Evolutionary conservation across 2,329 filamentous ascomycete species (phyloP), one percentile per base, ranked within the genome.

Genomic region (Hymenoscyphus linearis): DNA sequence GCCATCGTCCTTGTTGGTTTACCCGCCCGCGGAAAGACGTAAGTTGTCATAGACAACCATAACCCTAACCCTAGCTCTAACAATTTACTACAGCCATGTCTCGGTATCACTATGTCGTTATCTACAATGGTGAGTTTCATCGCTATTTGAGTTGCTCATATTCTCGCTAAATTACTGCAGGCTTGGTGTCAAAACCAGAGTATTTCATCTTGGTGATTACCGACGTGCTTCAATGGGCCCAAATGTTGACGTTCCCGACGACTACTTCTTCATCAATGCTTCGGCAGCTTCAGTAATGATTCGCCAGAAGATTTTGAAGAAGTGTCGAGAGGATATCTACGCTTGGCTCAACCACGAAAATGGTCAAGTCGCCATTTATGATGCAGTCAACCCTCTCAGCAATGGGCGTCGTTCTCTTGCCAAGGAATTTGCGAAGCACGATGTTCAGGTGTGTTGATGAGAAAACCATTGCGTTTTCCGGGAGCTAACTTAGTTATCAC

Each of bases 131-230:
- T 88, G 76, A 80, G 74, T 59, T 13, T 3, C 22, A 14, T 35
- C 31, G 4, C 6, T 18, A n/a, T 16, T 36, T 26, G 14, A 31
- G 1, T 12, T 47, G 3, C 35, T 16, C 12, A 22, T 58, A 50
- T 9, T n/a, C 31, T 10, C 13, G 18, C 60, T 64, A 62, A 59
- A 25, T 61, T 58, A 52, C 54, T 9, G 47, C 64, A 89, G 86
- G 95, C 84, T 99, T 44, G 95, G 95, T 65, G 95, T 99, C 62
- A 99, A 99, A 79, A 98, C 95, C 36, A 89, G 93, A 68, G 96
- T 98, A 69, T 99, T 99, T 74, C 95, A 99, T 74, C 81, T 99
- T 16, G 95, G 96, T 61, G 95, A 99, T 76, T 99, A 99, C 75
- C 89, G 95, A 67, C 86, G 95, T 73, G 93, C 92, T 35, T 96